Percentiles rank a stretch among this genome's conserved stretches.
Evolutionary conservation across 192 early-diverging fungal species (phyloP).

Genomic region (Chytriomyces hyalinus): DNA sequence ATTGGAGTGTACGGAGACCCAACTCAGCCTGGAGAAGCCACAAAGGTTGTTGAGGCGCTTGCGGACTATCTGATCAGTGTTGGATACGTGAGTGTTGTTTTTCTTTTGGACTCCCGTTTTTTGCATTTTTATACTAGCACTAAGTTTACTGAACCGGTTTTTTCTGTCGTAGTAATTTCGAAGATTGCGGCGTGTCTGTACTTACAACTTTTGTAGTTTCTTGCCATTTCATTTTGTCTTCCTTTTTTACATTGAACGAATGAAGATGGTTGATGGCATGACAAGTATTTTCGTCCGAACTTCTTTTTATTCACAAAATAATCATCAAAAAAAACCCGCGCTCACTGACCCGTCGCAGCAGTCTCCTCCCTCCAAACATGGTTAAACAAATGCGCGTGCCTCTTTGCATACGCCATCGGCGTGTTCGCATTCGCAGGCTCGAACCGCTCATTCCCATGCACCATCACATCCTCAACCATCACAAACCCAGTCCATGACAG

Average conservation of each 20-base stretch:
- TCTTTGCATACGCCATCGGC: background rate
- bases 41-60: conserved; percentile 72
- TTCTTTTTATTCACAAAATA: too few species aligned
- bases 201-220: too few species aligned
- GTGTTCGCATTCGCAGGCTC: background rate
- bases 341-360: background rate
- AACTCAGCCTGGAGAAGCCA: conserved; percentile 72
- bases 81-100: conserved; percentile 56
- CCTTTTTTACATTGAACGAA: too few species aligned
- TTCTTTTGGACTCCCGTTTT: background rate
- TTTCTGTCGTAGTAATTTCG: too few species aligned
- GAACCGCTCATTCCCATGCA: conserved; percentile 33
- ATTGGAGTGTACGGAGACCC: conserved; percentile 72
- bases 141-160: too few species aligned
- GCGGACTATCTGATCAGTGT: conserved; percentile 78
- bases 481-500: conserved; percentile 17
- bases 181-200: too few species aligned
- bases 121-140: too few species aligned
- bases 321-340: too few species aligned
- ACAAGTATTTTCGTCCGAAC: too few species aligned
- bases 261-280: too few species aligned
- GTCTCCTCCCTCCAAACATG: conserved; percentile 2
- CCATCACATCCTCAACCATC: conserved; percentile 23
- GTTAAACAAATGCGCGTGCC: background rate
- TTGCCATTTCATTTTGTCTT: too few species aligned